Conservation (phyloP, 352 stramenopile genomes). For the Phytophthora boehmeriae region DNA sequence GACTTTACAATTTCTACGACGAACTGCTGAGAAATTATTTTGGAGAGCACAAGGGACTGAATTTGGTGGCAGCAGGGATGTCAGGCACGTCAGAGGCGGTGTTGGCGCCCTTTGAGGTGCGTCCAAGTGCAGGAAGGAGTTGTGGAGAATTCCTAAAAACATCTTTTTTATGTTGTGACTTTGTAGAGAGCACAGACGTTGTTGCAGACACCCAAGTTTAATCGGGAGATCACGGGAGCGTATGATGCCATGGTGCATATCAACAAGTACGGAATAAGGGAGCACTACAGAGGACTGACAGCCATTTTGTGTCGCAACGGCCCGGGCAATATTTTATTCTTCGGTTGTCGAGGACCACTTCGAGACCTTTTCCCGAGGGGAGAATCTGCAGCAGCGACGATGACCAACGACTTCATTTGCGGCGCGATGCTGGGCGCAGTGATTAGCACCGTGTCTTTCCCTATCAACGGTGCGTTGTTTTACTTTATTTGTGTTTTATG, state of each 20-base stretch:
- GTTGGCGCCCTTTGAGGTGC: constrained; percentile 85
- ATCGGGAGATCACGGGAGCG: constrained; percentile 74
- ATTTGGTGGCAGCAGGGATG: constrained; percentile 63
- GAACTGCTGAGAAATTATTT: constrained; percentile 54
- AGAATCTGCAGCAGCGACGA: constrained; percentile 42
- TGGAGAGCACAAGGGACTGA: constrained; percentile 46
- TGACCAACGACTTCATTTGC: constrained; percentile 86
- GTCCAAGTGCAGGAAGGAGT: neutral
- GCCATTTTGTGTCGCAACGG: constrained; percentile 87
- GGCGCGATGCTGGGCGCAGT: constrained; percentile 82
- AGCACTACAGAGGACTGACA: constrained; percentile 84
- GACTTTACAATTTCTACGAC: constrained; percentile 89
- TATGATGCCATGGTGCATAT: constrained; percentile 81
- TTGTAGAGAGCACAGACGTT: constrained; percentile 82
- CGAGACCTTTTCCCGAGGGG: constrained; percentile 62
- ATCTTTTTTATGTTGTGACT: constrained; percentile 8
- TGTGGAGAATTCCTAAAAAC: neutral
- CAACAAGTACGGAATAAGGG: constrained; percentile 75
- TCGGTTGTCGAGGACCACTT: constrained; percentile 80
- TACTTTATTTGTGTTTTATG: neutral
- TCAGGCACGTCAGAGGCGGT: constrained; percentile 86
- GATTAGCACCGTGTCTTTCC: constrained; percentile 87
- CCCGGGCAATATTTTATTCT: constrained; percentile 87
- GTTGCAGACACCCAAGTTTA: constrained; percentile 89
- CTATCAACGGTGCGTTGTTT: constrained; percentile 69